Evolutionary conservation across 140 eudicot species (phyloP).

Genomic region (Flaveria floridana): DNA sequence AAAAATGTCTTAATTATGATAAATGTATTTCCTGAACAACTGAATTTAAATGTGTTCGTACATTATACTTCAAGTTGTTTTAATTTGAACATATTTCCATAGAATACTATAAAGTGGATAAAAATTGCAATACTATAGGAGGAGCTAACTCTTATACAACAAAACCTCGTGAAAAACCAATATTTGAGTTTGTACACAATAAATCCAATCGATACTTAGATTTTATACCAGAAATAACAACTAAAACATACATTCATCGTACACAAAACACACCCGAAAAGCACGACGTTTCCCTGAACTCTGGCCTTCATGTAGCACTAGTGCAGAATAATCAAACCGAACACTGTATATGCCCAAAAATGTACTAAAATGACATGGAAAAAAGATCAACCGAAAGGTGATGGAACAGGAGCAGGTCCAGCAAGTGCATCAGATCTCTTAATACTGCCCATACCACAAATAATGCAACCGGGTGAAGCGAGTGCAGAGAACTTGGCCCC

Average conservation of each 20-base stretch:
- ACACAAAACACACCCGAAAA: conserved; percentile 24
- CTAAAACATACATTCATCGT: conserved; percentile 23
- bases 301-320: conserved; percentile 2
- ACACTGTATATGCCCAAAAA: conserved; percentile 19
- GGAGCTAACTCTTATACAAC: conserved; percentile 19
- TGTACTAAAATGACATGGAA: conserved; percentile 1
- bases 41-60: too few species aligned
- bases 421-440: conserved; percentile 88
- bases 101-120: not conserved
- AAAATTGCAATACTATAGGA: not conserved
- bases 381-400: conserved; percentile 79
- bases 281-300: conserved; percentile 12
- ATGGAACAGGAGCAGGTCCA: conserved; percentile 85
- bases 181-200: conserved; percentile 15
- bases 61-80: too few species aligned
- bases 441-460: conserved; percentile 98
- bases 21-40: too few species aligned
- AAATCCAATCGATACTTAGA: conserved; percentile 1
- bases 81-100: too few species aligned
- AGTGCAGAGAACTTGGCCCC: conserved; percentile 97
- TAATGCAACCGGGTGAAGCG: conserved; percentile 88
- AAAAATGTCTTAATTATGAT: too few species aligned
- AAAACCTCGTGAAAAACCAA: conserved; percentile 21
- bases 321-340: not conserved
- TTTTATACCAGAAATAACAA: conserved; percentile 19